Evolutionary conservation across 1,284 basidiomycete species (phyloP).

Genomic region (Ceratobasidium sp.): DNA sequence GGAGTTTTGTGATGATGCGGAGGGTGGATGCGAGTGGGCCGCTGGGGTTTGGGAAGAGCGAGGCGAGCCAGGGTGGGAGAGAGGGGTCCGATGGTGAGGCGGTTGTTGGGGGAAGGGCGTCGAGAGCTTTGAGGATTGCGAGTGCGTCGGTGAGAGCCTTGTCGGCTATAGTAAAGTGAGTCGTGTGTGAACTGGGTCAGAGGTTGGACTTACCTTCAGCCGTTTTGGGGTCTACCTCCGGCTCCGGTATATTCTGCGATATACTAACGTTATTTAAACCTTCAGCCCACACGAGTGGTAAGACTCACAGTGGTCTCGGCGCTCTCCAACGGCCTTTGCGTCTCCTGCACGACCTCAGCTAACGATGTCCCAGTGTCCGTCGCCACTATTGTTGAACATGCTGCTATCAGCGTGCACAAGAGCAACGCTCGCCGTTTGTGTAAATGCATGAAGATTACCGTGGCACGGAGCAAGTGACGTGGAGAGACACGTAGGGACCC

Average conservation of each 20-base stretch:
- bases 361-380: not conserved
- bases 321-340: not conserved
- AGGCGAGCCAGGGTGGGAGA: constrained; percentile 64
- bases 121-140: constrained; percentile 33
- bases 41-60: constrained; percentile 72
- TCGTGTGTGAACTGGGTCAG: not conserved
- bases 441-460: not conserved
- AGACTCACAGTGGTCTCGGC: not conserved
- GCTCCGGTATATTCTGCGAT: no score
- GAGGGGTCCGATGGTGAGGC: constrained; percentile 18
- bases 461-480: constrained; percentile 20
- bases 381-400: not conserved
- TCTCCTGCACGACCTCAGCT: not conserved
- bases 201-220: not conserved
- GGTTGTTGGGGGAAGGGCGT: constrained; percentile 28
- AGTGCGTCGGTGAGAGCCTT: constrained; percentile 33
- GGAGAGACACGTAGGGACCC: not conserved
- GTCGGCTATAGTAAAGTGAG: constrained; percentile 9
- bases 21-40: constrained; percentile 72
- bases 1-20: constrained; percentile 73
- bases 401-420: not conserved
- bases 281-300: not conserved
- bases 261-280: not conserved
- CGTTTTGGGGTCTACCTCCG: not conserved
- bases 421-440: constrained; percentile 6